These are phyloP conservation scores for Rubia tinctorum DNA, from an alignment of 305 asterid species.

Conservation along the genomic window DNA sequence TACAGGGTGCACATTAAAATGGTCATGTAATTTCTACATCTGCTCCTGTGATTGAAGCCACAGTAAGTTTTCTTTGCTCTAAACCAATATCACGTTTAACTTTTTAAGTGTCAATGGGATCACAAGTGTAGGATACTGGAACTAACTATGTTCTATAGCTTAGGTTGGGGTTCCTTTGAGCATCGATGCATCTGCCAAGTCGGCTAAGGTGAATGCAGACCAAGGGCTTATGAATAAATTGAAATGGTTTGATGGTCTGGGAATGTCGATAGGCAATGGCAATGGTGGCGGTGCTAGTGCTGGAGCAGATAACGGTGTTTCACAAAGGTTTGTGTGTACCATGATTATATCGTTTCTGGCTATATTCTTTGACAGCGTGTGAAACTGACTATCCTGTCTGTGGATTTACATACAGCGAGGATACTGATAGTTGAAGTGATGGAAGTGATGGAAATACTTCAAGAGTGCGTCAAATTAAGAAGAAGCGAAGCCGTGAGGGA, in stretches of 20 bases:
- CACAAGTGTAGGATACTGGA: constrained; percentile 6
- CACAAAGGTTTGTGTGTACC: constrained; percentile 65
- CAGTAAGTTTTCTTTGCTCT: constrained; percentile 17
- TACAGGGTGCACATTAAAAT: constrained; percentile 30
- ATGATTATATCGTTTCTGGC: neutral
- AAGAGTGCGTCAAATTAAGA: too few species aligned
- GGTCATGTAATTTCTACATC: constrained; percentile 28
- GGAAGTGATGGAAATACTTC: too few species aligned
- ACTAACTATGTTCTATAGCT: constrained; percentile 21
- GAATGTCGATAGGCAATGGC: constrained; percentile 81
- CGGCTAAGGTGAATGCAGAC: constrained; percentile 48
- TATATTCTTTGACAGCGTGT: neutral
- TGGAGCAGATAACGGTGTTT: constrained; percentile 47
- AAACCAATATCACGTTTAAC: neutral
- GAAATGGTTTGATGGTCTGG: constrained; percentile 80
- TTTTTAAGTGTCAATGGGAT: neutral
- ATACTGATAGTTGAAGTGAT: constrained; percentile 67
- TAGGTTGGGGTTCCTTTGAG: constrained; percentile 66
- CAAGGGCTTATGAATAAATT: constrained; percentile 61
- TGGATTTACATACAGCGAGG: constrained; percentile 48
- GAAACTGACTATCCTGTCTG: constrained; percentile 3
- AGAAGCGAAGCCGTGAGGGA: too few species aligned
- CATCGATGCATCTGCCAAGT: constrained; percentile 57
- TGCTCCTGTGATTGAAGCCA: constrained; percentile 26
- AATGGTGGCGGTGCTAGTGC: constrained; percentile 50